Evolutionary conservation across 805 yeast species (phyloP), one percentile per base, ranked within the genome.

Genomic region (Jamesozyma rosinii): DNA sequence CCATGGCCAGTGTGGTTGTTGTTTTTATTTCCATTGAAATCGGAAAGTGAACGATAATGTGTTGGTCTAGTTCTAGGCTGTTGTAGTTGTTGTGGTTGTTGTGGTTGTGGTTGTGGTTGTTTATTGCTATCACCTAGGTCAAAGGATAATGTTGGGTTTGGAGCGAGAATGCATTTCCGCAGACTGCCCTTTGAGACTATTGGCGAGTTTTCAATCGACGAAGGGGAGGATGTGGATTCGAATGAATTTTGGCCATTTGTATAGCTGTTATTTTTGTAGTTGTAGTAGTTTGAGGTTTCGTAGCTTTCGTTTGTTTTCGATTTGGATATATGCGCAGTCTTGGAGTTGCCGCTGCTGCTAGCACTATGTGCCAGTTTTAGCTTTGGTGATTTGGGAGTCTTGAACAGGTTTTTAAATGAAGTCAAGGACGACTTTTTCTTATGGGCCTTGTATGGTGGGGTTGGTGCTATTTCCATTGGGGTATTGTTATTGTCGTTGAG

Each of bases 371-470:
- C 6, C n/a, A n/a, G n/a, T 30, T 30, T 30, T 5, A 6, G n/a
- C 35, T 39, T 21, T 35, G 38, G 27, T 2, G 56, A 33, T 38
- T 54, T 60, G 8, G 65, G 63, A 2, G 63, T 56, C 43, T 49
- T 57, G 46, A 63, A 63, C 18, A 63, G 39, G 35, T 51, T 59
- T 39, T 55, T 63, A 20, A 63, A 42, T 2, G 63, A 59, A 22
- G 52, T 54, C 20, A 64, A 52, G 1, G 61, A 51, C 3, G 56
- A 45, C 44, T 61, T 59, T 39, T 58, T 55, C 38, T 53, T 54
- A 42, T 60, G 64, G 21, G 54, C 24, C 38, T 49, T 44, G 21
- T 42, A 44, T 21, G 48, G 29, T 6, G 45, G 49, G 20, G 32
- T 37, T 26, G 49, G 56, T 37, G 41, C 38, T 5, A 18, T 21